Conservation (phyloP, 78 protist species). For the Dictyostelium intermedium region DNA sequence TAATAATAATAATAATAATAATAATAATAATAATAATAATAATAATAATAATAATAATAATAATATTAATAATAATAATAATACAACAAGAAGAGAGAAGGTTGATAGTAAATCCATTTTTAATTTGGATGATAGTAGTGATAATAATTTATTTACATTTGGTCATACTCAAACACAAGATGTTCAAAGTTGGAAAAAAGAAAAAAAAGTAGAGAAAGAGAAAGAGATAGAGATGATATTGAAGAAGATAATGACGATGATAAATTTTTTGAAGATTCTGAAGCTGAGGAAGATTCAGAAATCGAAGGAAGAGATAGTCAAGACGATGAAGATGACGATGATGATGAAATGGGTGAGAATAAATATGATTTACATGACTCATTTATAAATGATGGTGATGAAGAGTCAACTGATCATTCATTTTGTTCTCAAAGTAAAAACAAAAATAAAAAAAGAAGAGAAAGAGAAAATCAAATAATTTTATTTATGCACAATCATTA, state of each 20-base stretch:
- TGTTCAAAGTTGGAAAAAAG: neutral
- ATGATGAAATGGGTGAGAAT: neutral
- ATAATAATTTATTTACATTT: neutral
- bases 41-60: no score
- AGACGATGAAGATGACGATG: conserved; percentile 1
- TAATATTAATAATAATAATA: no score
- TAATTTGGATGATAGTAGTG: neutral
- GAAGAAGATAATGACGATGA: neutral
- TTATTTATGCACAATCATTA: conserved; percentile 7
- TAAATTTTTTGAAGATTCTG: neutral
- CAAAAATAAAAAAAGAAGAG: conserved; percentile 9
- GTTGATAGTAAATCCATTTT: neutral
- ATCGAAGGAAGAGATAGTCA: neutral
- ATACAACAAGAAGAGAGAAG: neutral
- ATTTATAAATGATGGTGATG: neutral
- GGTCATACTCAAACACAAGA: neutral
- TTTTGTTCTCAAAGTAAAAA: neutral
- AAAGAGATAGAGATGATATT: neutral
- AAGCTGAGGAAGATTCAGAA: conserved; percentile 21
- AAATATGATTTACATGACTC: conserved; percentile 37
- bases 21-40: no score
- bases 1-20: no score
- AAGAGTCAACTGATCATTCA: neutral
- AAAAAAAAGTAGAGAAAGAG: neutral
- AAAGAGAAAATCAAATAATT: neutral